Evolutionary conservation across 176 grass and related monocot genomes (phyloP), one percentile per base, ranked within the genome.

Genomic region (Saccharum officinarum): DNA sequence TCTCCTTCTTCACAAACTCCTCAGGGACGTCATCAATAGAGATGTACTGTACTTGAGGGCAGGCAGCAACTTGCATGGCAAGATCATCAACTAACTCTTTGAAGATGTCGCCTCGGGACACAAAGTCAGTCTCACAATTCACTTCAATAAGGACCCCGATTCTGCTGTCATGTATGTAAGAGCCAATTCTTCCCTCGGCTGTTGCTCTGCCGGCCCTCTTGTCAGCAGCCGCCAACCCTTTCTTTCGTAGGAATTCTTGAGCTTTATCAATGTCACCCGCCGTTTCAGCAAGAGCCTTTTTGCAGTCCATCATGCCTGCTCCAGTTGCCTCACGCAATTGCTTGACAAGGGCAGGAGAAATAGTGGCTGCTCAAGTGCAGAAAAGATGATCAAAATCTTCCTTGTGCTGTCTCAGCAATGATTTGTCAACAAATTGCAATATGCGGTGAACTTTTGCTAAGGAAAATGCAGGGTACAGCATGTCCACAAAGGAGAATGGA

Each of bases 41-140:
- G 82, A 96, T 73, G 75, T 91, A 99, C 61, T 69, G 77, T 25
- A 96, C 97, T 87, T 99, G 97, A 89, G 97, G 92, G 85, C 90
- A 99, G 73, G 97, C 97, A 75, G 93, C 93, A 20, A 94, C 84
- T 96, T 99, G 97, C 97, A 99, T 99, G 44, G 97, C 84, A 55
- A 99, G 89, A 87, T 99, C 97, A 49, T 96, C 97, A 6, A 96
- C 90, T 67, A 99, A 79, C 84, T 94, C 93, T 85, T 90, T 99
- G 77, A 96, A 99, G 50, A 99, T 84, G 22, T 99, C 90, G 77
- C 97, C 97, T 59, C 97, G 81, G 33, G 97, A 99, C 70, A 99
- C 97, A 72, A 99, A 99, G 81, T 99, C 97, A n/a, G 97, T 99
- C 90, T 99, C 97, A 71, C 97, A 99, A 61, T 99, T 99, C 59